These are phyloP conservation scores for Hymenoscyphus salicellus DNA, from an alignment of 2,329 filamentous ascomycete genomes.

Conservation along the genomic window DNA sequence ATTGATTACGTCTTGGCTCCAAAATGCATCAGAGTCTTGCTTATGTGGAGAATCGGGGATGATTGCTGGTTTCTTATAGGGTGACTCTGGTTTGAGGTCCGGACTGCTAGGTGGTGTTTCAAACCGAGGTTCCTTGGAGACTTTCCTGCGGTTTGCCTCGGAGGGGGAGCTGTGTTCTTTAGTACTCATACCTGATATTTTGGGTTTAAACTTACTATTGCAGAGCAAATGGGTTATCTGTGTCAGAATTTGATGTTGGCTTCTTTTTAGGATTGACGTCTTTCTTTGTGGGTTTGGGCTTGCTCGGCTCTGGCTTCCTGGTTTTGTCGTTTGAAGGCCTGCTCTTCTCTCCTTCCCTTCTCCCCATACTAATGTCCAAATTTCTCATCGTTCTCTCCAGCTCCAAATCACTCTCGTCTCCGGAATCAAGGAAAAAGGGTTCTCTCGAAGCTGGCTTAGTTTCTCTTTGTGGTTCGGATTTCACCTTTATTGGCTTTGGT, in stretches of 20 bases:
- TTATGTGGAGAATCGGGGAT: constrained; percentile 55
- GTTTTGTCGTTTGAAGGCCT: background rate
- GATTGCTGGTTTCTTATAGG: constrained; percentile 32
- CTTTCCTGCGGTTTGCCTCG: constrained; percentile 20
- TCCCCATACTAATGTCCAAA: background rate
- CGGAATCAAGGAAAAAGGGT: background rate
- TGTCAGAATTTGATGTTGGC: constrained; percentile 17
- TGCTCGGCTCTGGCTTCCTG: background rate
- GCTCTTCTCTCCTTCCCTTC: background rate
- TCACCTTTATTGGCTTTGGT: background rate
- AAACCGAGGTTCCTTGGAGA: constrained; percentile 23
- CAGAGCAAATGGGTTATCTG: constrained; percentile 27
- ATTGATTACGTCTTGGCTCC: constrained; percentile 57
- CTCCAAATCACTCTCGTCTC: background rate
- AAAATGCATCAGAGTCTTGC: constrained; percentile 56
- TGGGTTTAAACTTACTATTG: constrained; percentile 21
- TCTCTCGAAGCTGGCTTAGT: background rate
- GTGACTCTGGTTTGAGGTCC: constrained; percentile 27
- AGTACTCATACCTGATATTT: background rate
- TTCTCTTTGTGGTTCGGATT: background rate
- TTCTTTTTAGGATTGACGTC: constrained; percentile 7
- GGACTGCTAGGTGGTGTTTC: constrained; percentile 33
- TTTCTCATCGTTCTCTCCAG: background rate
- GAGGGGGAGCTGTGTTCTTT: constrained; percentile 27
- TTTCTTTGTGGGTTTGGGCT: background rate